Evolutionary conservation across 2,329 filamentous ascomycete species (phyloP).

Genomic region (Pseudogymnoascus sp.): DNA sequence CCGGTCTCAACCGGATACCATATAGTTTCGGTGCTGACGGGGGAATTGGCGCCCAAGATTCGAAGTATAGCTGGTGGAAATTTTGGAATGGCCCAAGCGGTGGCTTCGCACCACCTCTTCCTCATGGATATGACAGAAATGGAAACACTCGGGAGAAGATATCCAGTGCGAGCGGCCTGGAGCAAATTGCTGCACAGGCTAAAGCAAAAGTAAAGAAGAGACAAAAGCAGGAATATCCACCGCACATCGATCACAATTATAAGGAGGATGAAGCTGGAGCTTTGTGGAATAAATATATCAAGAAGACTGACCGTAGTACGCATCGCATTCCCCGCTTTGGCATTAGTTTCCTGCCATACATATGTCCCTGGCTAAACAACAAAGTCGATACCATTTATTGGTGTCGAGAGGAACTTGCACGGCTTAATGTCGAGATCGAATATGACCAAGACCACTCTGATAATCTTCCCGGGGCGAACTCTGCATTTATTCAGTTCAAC

Average conservation of each 20-base stretch:
- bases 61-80: conserved; percentile 2
- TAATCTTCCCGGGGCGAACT: conserved; percentile 85
- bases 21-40: not conserved
- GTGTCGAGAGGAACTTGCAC: conserved; percentile 80
- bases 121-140: conserved; percentile 1
- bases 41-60: not conserved
- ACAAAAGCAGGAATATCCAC: conserved; percentile 44
- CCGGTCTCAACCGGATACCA: not conserved
- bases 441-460: conserved; percentile 79
- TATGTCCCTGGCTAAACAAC: conserved; percentile 61
- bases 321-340: conserved; percentile 63
- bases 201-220: not conserved
- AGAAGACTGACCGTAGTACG: conserved; percentile 73
- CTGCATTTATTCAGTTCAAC: conserved; percentile 97
- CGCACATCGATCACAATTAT: conserved; percentile 54
- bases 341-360: conserved; percentile 24
- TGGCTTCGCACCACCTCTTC: not conserved
- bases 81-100: conserved; percentile 1
- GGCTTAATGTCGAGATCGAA: conserved; percentile 86
- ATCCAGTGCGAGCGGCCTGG: not conserved
- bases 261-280: conserved; percentile 56
- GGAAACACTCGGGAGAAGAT: not conserved
- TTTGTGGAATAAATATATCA: conserved; percentile 76
- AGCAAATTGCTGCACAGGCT: not conserved
- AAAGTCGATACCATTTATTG: conserved; percentile 95